Conservation (phyloP, 768 basidiomycete species). For the Termitomyces sp. region DNA sequence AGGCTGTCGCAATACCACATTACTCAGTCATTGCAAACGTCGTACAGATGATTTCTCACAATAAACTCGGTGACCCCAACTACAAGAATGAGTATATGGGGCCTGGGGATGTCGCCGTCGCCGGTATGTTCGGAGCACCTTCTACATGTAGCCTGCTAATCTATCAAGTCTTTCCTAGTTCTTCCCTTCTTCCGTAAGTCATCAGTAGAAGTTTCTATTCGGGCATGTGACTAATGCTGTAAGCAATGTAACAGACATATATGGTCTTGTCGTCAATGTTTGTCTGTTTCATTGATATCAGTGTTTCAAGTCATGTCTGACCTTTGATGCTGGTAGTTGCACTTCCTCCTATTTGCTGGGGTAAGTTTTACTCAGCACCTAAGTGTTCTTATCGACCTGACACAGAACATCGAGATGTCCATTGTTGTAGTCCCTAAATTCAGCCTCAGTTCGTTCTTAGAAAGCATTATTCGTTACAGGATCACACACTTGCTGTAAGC, state of each 20-base stretch:
- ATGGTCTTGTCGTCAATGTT: constrained; percentile 53
- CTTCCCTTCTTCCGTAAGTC: constrained; percentile 57
- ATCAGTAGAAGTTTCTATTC: not conserved
- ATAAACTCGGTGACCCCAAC: constrained; percentile 33
- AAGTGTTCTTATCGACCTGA: not conserved
- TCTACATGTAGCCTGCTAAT: not conserved
- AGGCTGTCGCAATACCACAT: constrained; percentile 69
- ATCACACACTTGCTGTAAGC: constrained; percentile 53
- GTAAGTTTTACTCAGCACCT: constrained; percentile 23
- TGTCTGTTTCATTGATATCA: constrained; percentile 15
- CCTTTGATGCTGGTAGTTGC: constrained; percentile 30
- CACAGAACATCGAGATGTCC: constrained; percentile 30
- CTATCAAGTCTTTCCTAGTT: constrained; percentile 24
- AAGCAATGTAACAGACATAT: constrained; percentile 38
- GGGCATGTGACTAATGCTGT: not conserved
- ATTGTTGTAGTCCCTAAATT: constrained; percentile 65
- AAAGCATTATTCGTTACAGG: constrained; percentile 47
- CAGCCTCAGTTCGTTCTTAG: constrained; percentile 47
- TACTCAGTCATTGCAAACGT: constrained; percentile 59
- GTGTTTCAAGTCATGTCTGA: not conserved
- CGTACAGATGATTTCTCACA: constrained; percentile 51
- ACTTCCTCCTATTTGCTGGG: constrained; percentile 48
- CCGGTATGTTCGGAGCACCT: constrained; percentile 33
- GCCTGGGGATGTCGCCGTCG: constrained; percentile 53
- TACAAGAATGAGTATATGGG: constrained; percentile 33